Base-by-base conservation (phyloP, 257 asterid genomes). In the Cinchona pubescens region DNA sequence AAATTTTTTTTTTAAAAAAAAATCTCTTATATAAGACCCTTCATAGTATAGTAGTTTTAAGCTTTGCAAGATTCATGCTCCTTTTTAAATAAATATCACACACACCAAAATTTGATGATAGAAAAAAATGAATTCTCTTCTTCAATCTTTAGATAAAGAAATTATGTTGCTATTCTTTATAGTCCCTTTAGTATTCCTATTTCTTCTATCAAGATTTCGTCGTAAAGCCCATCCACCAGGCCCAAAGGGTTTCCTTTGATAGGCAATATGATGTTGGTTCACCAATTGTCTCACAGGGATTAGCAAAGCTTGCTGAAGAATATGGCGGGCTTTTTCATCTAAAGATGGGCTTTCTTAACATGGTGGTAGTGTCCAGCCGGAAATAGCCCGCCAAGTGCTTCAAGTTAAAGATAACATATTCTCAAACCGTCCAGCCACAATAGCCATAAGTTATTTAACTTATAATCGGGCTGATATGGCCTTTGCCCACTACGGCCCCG, bases 401-500 rank as follows among this genome's bases (percentile, higher is more conserved):
- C 97, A 93, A 48, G 89, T 80, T 59, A 97, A 94, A 0, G 98
- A 94, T 87, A 85, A 83, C 89, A 81, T 91, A 56, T 91, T 90
- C 84, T 91, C 98, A 32, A 94, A 94, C 84, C 90, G 97, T 40
- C 98, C 98, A 9, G 96, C 92, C 0, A 88, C 88, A 3, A 79
- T 87, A 13, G 97, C 96, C 16, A 90, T 91, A 32, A 80, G 87
- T 18, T 93, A 91, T 85, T 21, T 93, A 2, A 91, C 97, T 18
- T 93, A 93, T 45, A 91, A 91, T 9, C 58, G 94, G n/a, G 96
- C 97, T 5, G 98, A 93, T 84, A 91, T 93, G 98, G 98, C 97
- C 10, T 93, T 93, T 70, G 96, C 97, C 11, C 86, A 93, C 68
- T 93, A 93, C 82, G 98, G 98, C 23, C 97, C n/a, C 97, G 1